A percentile compares a stretch with the other conserved stretches of the same genome.
Evolutionary conservation across 495 filamentous ascomycete species (phyloP).

Genomic region (Annulohypoxylon nitens): DNA sequence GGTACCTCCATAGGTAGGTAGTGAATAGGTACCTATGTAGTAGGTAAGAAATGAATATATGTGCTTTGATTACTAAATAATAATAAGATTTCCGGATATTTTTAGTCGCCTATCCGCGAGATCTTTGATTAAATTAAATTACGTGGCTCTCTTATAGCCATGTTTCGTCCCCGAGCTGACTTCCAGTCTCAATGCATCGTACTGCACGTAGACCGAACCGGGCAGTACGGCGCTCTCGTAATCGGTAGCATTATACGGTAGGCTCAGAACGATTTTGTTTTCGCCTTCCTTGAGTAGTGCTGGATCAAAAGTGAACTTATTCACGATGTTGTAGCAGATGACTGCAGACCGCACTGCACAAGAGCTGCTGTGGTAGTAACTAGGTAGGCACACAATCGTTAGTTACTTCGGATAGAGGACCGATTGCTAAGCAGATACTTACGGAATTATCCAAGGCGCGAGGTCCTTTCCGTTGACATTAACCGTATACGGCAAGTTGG

Average conservation of each 20-base stretch:
- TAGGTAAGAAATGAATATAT: background rate
- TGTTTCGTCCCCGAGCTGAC: constrained; percentile 44
- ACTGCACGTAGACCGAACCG: constrained; percentile 67
- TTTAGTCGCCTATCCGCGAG: background rate
- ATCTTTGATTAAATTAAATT: constrained; percentile 10
- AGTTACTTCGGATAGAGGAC: constrained; percentile 10
- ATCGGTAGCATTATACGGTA: constrained; percentile 67
- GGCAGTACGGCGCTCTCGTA: constrained; percentile 67
- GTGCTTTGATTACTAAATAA: constrained; percentile 4
- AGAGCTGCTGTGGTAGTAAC: constrained; percentile 60
- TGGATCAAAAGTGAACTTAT: constrained; percentile 64
- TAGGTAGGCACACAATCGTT: constrained; percentile 27
- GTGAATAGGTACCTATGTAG: background rate
- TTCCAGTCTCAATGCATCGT: constrained; percentile 69
- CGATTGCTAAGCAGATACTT: constrained; percentile 39
- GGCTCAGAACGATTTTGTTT: constrained; percentile 64
- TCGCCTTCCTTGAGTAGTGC: constrained; percentile 58
- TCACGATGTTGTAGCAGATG: constrained; percentile 68
- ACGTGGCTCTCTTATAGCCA: constrained; percentile 41
- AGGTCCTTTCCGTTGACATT: constrained; percentile 59
- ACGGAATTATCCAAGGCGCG: constrained; percentile 63
- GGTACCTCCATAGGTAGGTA: background rate
- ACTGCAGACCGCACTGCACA: constrained; percentile 68
- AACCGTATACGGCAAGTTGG: constrained; percentile 60
- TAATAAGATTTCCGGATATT: constrained; percentile 1